Conservation (phyloP, 768 basidiomycete genomes). For the Tremella mesenterica region DNA sequence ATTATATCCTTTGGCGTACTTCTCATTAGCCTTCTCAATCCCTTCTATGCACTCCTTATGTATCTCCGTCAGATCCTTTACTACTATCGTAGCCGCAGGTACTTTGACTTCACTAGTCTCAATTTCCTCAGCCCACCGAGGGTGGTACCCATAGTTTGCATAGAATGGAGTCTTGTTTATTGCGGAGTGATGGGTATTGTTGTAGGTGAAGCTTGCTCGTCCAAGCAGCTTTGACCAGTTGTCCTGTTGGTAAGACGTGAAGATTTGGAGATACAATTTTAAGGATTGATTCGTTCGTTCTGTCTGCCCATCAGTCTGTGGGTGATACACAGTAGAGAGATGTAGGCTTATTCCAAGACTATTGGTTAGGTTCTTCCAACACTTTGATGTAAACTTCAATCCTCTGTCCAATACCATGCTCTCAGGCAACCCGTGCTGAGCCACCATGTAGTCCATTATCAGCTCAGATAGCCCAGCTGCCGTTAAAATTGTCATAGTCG, state of each 20-base stretch:
- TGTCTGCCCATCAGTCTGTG: constrained; percentile 47
- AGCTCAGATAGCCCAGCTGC: constrained; percentile 34
- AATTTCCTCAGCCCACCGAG: too few relatives aligned
- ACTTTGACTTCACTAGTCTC: too few relatives aligned
- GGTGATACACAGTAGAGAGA: constrained; percentile 49
- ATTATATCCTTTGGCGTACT: too few relatives aligned
- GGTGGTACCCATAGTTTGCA: constrained; percentile 10
- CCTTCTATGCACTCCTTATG: too few relatives aligned
- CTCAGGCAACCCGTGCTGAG: constrained; percentile 28
- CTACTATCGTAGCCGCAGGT: too few relatives aligned
- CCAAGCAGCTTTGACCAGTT: constrained; percentile 44
- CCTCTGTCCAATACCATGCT: constrained; percentile 36
- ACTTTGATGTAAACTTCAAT: constrained; percentile 29
- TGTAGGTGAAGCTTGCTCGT: constrained; percentile 23
- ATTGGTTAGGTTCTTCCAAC: constrained; percentile 40
- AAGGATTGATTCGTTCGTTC: constrained; percentile 6
- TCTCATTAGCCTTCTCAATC: too few relatives aligned
- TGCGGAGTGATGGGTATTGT: constrained; percentile 7
- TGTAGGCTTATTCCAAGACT: constrained; percentile 43
- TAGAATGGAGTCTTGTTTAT: constrained; percentile 7
- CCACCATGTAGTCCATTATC: constrained; percentile 6
- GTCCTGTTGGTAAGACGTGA: constrained; percentile 30
- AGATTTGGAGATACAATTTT: constrained; percentile 3
- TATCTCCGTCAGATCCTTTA: too few relatives aligned
- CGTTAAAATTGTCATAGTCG: constrained; percentile 36